phyloP scores from a whole-genome alignment of 345 rosid genomes.

The Lepidium didymum region DNA sequence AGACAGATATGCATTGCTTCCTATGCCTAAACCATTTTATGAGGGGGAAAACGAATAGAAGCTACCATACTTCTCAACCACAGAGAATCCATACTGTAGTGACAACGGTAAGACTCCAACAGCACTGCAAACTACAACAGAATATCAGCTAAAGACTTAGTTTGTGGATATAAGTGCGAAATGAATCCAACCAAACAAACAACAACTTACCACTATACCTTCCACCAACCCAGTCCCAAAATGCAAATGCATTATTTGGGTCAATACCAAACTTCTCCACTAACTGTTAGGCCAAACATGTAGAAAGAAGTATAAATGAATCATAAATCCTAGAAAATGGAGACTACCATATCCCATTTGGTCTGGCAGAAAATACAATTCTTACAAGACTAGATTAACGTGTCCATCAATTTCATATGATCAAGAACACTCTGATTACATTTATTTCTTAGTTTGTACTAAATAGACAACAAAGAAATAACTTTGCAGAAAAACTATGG shows the following conservation, averaged over 20 bases:
- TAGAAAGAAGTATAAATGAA: background rate
- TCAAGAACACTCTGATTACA: background rate
- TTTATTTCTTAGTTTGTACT: background rate
- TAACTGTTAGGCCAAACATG: slow-evolving; percentile 44
- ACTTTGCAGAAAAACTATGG: background rate
- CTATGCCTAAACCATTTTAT: background rate
- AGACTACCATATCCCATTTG: background rate
- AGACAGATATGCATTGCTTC: background rate
- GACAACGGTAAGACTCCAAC: slow-evolving; percentile 94
- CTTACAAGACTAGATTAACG: background rate
- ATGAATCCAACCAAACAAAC: background rate
- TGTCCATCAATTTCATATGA: background rate
- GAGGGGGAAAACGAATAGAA: slow-evolving; percentile 18
- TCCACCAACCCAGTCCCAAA: slow-evolving; percentile 99
- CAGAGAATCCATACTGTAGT: slow-evolving; percentile 83
- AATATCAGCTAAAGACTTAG: slow-evolving; percentile 13
- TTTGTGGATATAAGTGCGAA: background rate
- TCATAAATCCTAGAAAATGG: background rate
- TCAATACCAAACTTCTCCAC: slow-evolving; percentile 97
- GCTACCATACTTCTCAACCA: slow-evolving; percentile 80
- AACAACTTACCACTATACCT: slow-evolving; percentile 73
- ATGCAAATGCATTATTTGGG: slow-evolving; percentile 93
- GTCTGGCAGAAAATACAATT: background rate
- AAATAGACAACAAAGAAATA: background rate
- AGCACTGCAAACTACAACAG: slow-evolving; percentile 91